A percentile compares a stretch with the other conserved stretches of the same genome.
Evolutionary conservation across 169 alveolate genomes (phyloP).

Genomic region (Plasmodium yoelii): DNA sequence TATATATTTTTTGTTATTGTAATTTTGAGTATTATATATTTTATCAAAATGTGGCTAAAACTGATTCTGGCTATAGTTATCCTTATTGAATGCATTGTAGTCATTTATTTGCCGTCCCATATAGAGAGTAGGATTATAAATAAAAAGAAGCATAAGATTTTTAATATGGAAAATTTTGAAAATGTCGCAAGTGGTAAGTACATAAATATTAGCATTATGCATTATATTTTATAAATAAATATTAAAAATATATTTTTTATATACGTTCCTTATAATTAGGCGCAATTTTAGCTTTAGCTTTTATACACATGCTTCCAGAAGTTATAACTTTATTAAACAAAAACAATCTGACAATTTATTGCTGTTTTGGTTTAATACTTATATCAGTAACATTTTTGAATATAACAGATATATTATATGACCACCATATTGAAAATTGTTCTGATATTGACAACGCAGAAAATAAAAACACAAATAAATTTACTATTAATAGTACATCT

Average conservation of each 20-base stretch:
- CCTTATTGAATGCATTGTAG: conserved; percentile 68
- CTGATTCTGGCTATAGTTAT: conserved; percentile 32
- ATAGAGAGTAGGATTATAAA: conserved; percentile 38
- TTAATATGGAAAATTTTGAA: conserved; percentile 67
- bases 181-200: conserved; percentile 74
- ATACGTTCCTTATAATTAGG: conserved; percentile 19
- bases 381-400: conserved; percentile 65
- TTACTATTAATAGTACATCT: conserved; percentile 13
- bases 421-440: conserved; percentile 43
- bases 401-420: conserved; percentile 68
- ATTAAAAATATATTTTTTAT: conserved; percentile 10
- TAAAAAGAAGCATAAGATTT: conserved; percentile 34
- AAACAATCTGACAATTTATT: conserved; percentile 44
- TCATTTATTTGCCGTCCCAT: conserved; percentile 45
- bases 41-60: conserved; percentile 73
- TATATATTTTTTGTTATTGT: conserved; percentile 14
- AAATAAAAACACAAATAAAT: conserved; percentile 16
- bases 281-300: conserved; percentile 72
- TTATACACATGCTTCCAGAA: conserved; percentile 72
- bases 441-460: conserved; percentile 46
- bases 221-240: conserved; percentile 13
- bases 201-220: conserved; percentile 22
- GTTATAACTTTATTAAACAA: conserved; percentile 54
- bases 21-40: conserved; percentile 7
- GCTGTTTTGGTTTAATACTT: conserved; percentile 52